phyloP scores from a whole-genome alignment of 805 yeast species.

The Zygosaccharomyces siamensis region DNA sequence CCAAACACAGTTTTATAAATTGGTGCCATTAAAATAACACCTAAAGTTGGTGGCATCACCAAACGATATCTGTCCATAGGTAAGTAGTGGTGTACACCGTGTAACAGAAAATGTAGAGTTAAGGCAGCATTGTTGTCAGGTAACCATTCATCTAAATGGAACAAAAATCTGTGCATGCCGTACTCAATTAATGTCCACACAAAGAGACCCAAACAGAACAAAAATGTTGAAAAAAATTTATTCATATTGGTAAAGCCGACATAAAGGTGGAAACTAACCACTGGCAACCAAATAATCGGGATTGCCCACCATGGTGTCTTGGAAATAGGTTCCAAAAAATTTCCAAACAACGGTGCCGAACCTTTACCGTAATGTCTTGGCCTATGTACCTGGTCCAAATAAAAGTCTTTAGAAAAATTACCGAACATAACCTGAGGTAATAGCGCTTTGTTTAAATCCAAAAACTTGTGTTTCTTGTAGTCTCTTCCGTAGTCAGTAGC shows the following conservation, averaged over 20 bases:
- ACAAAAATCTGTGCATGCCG: conserved; percentile 78
- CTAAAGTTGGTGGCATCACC: conserved; percentile 94
- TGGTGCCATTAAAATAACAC: conserved; percentile 68
- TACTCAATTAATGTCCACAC: conserved; percentile 95
- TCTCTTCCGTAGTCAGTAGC: conserved; percentile 77
- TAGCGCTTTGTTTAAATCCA: conserved; percentile 80
- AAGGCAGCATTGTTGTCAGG: conserved; percentile 76
- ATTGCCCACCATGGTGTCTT: conserved; percentile 94
- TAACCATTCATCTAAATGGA: conserved; percentile 83
- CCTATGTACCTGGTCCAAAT: conserved; percentile 92
- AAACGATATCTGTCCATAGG: conserved; percentile 94
- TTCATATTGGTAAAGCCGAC: conserved; percentile 51
- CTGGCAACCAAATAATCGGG: conserved; percentile 84
- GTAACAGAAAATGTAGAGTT: conserved; percentile 82
- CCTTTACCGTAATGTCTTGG: conserved; percentile 98
- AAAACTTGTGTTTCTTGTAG: conserved; percentile 69
- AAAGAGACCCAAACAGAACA: conserved; percentile 76
- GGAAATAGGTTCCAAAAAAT: conserved; percentile 86
- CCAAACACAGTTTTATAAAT: conserved; percentile 72
- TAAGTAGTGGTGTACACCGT: conserved; percentile 94
- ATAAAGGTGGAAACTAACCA: conserved; percentile 57
- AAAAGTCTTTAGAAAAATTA: conserved; percentile 78
- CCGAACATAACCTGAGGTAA: conserved; percentile 73
- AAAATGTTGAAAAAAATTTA: conserved; percentile 42
- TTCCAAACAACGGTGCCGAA: conserved; percentile 93